Base-by-base conservation (phyloP, 225 moss, liverwort and hornwort species). In the Sphagnum tenellum region DNA sequence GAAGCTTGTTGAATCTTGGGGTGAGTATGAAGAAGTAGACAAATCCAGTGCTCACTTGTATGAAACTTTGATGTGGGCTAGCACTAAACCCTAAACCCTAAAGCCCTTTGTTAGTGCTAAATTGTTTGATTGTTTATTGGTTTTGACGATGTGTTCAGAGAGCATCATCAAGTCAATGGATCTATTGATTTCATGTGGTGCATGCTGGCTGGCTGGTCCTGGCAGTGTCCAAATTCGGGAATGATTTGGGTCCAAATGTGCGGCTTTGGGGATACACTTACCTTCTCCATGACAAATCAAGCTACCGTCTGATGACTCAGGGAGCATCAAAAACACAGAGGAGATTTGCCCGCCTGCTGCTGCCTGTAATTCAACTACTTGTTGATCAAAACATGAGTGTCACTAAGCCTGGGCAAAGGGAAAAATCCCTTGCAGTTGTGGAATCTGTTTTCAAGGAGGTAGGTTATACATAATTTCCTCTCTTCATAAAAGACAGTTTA, bases 221-320 rank as follows among this genome's bases (percentile, higher is more conserved):
- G 64, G 62, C 82, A 95, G 94, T 92, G 76, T 77, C 80, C 69
- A 81, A 79, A 70, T 83, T 95, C 65, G 92, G 88, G 62, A 89
- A 95, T 71, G 84, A 81, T 57, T 50, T 95, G 56, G 95, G 95
- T 45, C 92, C 92, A 14, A 88, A 92, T 73, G 88, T 92, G 77
- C 89, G 95, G 65, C 80, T 92, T 0, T 95, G 92, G 95, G 84
- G 76, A 6, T 95, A 86, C n/a, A 89, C 87, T 80, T 78, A 92
- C 64, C 78, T 95, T 62, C 70, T 95, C 2, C 89, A 92, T 67
- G 81, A 89, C 62, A 75, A 73, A 46, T 85, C 76, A 52, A 88
- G 89, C 75, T 89, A 78, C 56, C 9, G 63, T 44, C 50, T 95
- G 66, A 65, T 95, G 66, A 81, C 92, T 0, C 75, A 83, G 79